Evolutionary conservation across 139 green algal species (phyloP), one percentile per base, ranked within the genome.

Genomic region (Micractinium conductrix): DNA sequence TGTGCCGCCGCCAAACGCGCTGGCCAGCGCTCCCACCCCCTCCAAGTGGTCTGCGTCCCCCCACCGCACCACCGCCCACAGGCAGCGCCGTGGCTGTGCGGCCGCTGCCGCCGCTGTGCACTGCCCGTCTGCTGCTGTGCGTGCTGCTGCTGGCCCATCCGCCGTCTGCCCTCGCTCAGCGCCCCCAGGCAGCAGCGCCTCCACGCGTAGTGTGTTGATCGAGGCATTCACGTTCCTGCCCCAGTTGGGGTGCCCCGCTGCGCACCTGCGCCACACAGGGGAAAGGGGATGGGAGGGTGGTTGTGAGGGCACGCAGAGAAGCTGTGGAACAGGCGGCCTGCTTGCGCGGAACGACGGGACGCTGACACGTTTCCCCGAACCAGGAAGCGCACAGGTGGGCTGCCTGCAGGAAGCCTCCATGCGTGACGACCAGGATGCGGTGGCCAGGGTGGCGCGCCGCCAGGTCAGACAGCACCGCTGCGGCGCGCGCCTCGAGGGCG

Each of bases 331-430:
- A n/a, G n/a, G n/a, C n/a, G n/a, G n/a, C n/a, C n/a, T n/a, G n/a
- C n/a, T n/a, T n/a, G n/a, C n/a, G n/a, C n/a, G n/a, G n/a, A n/a
- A n/a, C n/a, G n/a, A n/a, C n/a, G n/a, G n/a, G n/a, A n/a, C n/a
- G n/a, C n/a, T n/a, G n/a, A n/a, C n/a, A n/a, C n/a, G n/a, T n/a
- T n/a, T n/a, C n/a, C n/a, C n/a, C n/a, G n/a, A n/a, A n/a, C n/a
- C n/a, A 30, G 17, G 55, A 16, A 70, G 60, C 81, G 53, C 43
- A 48, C 38, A 21, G 55, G 42, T 88, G 53, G 17, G 62, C 69
- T 44, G 79, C 78, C 38, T 79, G 40, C 55, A 88, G 44, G 43
- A 86, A 80, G 24, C 85, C 85, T 14, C 85, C 85, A 62, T 88
- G 85, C 6, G 48, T 81, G 35, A 88, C 79, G 16, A 88, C 78